Conservation (phyloP, 2,329 filamentous ascomycete species). For the Arthroderma uncinatum region DNA sequence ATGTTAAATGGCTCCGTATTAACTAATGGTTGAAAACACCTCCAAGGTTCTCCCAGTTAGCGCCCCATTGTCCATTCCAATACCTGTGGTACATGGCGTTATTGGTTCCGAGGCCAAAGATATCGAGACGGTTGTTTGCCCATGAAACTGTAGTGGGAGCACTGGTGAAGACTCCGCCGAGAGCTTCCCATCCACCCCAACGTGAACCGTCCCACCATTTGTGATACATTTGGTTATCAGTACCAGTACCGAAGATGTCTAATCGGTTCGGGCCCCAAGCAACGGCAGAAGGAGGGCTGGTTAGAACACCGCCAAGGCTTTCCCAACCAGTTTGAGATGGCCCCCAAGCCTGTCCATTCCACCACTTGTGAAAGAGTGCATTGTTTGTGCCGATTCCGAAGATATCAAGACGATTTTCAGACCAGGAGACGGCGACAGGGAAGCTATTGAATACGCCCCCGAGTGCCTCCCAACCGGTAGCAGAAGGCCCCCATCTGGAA, state of each 20-base stretch:
- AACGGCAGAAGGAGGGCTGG: constrained; percentile 15
- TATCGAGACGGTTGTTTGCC: constrained; percentile 15
- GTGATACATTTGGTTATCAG: constrained; percentile 16
- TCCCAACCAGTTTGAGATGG: constrained; percentile 14
- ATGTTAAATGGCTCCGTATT: too few species aligned
- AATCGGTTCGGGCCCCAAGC: constrained; percentile 15
- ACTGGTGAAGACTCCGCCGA: constrained; percentile 16
- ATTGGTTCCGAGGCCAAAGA: constrained; percentile 18
- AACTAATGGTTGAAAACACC: constrained; percentile 9
- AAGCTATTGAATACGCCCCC: constrained; percentile 12
- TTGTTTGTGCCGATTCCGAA: constrained; percentile 14
- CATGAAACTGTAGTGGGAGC: constrained; percentile 16
- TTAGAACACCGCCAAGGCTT: constrained; percentile 17
- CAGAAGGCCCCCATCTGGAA: constrained; percentile 11
- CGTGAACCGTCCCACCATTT: constrained; percentile 13
- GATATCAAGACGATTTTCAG: constrained; percentile 12
- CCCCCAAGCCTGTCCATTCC: constrained; percentile 12
- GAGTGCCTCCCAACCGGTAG: constrained; percentile 12
- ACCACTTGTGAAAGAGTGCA: constrained; percentile 13
- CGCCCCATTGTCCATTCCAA: constrained; percentile 13
- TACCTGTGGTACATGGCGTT: constrained; percentile 13
- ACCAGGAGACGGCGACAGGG: constrained; percentile 13
- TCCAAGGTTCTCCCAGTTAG: constrained; percentile 12
- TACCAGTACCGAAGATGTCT: constrained; percentile 19
- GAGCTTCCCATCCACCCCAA: constrained; percentile 12